A percentile compares a stretch with the other conserved stretches of the same genome.
These are phyloP conservation scores for Aspergillus clavatus DNA, from an alignment of 2,329 filamentous ascomycete species.

Conservation along the genomic window DNA sequence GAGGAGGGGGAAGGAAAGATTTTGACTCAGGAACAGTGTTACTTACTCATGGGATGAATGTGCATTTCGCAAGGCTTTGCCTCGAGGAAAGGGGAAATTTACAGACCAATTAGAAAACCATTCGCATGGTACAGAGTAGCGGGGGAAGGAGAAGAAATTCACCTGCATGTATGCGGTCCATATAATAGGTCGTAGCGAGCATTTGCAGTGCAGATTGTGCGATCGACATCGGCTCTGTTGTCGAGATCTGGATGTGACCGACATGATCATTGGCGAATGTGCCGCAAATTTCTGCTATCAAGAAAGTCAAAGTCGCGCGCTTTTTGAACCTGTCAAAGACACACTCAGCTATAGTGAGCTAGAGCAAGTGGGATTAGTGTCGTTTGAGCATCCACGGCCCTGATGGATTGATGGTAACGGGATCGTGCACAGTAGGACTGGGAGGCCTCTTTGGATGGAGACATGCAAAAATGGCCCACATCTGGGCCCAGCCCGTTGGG, in stretches of 20 bases:
- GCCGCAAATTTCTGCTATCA: slow-evolving; percentile 14
- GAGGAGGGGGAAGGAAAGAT: not conserved
- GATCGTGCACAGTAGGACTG: slow-evolving; percentile 6
- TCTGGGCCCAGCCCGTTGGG: slow-evolving; percentile 4
- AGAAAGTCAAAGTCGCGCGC: slow-evolving; percentile 5
- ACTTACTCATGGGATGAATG: slow-evolving; percentile 15
- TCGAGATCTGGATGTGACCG: slow-evolving; percentile 15
- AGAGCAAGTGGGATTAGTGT: slow-evolving; percentile 3
- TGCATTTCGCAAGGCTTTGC: slow-evolving; percentile 18
- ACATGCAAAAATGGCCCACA: slow-evolving; percentile 5
- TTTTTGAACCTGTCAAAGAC: slow-evolving; percentile 3
- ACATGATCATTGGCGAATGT: slow-evolving; percentile 24
- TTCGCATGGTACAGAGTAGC: slow-evolving; percentile 6
- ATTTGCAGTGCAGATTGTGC: slow-evolving; percentile 22
- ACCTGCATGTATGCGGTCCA: slow-evolving; percentile 18
- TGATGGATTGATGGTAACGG: slow-evolving; percentile 5
- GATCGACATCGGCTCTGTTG: slow-evolving; percentile 22
- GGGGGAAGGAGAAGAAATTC: slow-evolving; percentile 9
- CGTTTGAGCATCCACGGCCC: not conserved
- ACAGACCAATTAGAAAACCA: not conserved
- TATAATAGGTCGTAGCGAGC: slow-evolving; percentile 15
- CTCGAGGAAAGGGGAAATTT: not conserved
- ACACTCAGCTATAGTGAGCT: not conserved
- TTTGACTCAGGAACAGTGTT: slow-evolving; percentile 4
- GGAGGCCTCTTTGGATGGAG: slow-evolving; percentile 4